A percentile compares a stretch with the other conserved stretches of the same genome.
Conservation (phyloP, 1,139 yeast genomes). For the Pichia sp. region DNA sequence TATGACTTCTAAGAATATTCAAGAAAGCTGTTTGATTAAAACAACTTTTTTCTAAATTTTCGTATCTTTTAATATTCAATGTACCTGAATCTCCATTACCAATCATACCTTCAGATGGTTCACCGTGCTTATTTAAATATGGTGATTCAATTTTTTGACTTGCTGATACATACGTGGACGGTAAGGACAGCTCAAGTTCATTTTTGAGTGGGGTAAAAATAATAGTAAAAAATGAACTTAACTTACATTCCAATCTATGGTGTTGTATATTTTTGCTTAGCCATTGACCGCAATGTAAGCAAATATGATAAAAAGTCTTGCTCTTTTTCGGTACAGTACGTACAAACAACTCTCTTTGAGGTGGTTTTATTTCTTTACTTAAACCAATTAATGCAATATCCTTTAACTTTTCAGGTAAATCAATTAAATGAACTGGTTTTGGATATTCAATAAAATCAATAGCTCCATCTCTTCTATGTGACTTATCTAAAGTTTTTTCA, state of each 20-base stretch:
- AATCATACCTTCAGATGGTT: constrained; percentile 49
- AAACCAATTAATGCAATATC: constrained; percentile 16
- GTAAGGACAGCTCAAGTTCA: constrained; percentile 14
- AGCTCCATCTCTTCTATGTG: constrained; percentile 6
- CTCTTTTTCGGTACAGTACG: not conserved
- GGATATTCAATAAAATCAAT: constrained; percentile 19
- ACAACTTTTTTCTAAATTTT: constrained; percentile 53
- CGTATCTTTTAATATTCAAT: constrained; percentile 46
- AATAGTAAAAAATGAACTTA: constrained; percentile 19
- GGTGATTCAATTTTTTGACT: constrained; percentile 37
- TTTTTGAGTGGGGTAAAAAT: constrained; percentile 25
- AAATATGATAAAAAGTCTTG: constrained; percentile 12
- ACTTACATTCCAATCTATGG: constrained; percentile 14
- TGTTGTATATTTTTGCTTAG: constrained; percentile 13
- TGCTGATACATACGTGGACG: not conserved
- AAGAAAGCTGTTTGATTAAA: constrained; percentile 31
- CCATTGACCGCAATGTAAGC: constrained; percentile 24
- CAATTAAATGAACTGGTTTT: constrained; percentile 17
- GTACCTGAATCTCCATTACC: constrained; percentile 50
- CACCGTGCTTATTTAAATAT: constrained; percentile 67
- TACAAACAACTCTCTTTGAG: not conserved
- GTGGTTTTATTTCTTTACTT: constrained; percentile 8
- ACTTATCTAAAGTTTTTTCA: constrained; percentile 2
- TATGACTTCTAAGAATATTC: not conserved
- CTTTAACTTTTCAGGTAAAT: constrained; percentile 22